Base-by-base conservation (phyloP, 1,284 basidiomycete species). In the Erythrobasidium hasegawianum region DNA sequence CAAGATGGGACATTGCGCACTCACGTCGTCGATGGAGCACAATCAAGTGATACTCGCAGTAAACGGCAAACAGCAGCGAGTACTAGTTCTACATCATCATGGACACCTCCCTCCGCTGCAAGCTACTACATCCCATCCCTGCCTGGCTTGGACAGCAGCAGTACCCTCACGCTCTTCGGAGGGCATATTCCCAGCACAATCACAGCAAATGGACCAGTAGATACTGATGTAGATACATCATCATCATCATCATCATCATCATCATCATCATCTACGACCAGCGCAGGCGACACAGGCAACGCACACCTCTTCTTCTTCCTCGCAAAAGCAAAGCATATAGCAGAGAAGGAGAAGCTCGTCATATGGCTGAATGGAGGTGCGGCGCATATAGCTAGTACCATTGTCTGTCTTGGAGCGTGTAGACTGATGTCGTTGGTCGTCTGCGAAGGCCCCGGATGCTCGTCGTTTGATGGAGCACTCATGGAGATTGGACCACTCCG, bases 381-480 rank as follows among this genome's bases (percentile, higher is more conserved):
- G n/a, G n/a, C n/a, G n/a, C n/a, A n/a, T n/a, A n/a, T n/a, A n/a
- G n/a, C n/a, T n/a, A n/a, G n/a, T n/a, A n/a, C n/a, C n/a, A n/a
- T n/a, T n/a, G n/a, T n/a, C n/a, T n/a, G n/a, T n/a, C n/a, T n/a
- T n/a, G n/a, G n/a, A n/a, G n/a, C n/a, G n/a, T n/a, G n/a, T n/a
- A n/a, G n/a, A n/a, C n/a, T n/a, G n/a, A n/a, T n/a, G n/a, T n/a
- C n/a, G n/a, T n/a, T n/a, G n/a, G n/a, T n/a, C n/a, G n/a, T n/a
- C n/a, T n/a, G n/a, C n/a, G n/a, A n/a, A 47, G 94, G 90, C 18
- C 94, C 91, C 18, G 95, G 96, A 41, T 98, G 95, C 77, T 96
- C 92, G 0, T 93, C 89, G 1, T 97, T 98, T 75, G 95, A 98
- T 74, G 95, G 95, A 4, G 82, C 93, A 38, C 88, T 99, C 86